Base-by-base conservation (phyloP, 2,329 filamentous ascomycete species). In the Alternaria sp. region DNA sequence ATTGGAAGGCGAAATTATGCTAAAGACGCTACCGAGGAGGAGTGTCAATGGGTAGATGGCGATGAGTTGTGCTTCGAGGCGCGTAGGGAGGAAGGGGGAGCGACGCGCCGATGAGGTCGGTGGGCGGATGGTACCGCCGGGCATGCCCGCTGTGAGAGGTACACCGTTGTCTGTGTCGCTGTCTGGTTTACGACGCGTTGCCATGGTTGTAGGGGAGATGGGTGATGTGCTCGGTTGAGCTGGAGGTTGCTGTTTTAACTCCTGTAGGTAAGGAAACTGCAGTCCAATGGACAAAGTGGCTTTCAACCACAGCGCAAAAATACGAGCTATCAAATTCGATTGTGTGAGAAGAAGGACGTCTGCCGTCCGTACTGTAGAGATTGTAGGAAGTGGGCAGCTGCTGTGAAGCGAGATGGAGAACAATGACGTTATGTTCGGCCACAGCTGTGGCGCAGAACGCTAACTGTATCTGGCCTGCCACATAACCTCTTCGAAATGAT, bases 21-120 rank as follows among this genome's bases (percentile, higher is more conserved):
- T 90, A 84, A 92, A 97, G 67, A 96, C 73, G 28, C 92, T 91
- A 66, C 95, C 95, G 67, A 97, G 86, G 56, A 93, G 65, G 59
- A 99, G 88, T 7, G 94, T 89, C 26, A 82, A 70, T 4, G 94
- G 94, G 81, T 97, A 98, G 61, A 92, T 81, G 51, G 80, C 68
- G 30, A 97, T 85, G 22, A 89, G 81, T 57, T 87, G 70, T 24
- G 84, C 80, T 75, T 96, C 91, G 71, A 89, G 82, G 8, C 85
- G 83, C 2, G 91, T 93, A 5, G 91, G 91, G 3, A 93, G 83
- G 78, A 86, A 88, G 3, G 91, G 89, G 36, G 83, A 82, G 59
- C 74, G 76, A 7, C 68, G 62, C n/a, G 67, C 65, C 20, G 69
- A 65, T 20, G 69, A 66, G 16, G 68, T 74, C 26, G 64, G 64